Conservation (phyloP, 164 flowering plant genomes). For the Vitis amurensis region DNA sequence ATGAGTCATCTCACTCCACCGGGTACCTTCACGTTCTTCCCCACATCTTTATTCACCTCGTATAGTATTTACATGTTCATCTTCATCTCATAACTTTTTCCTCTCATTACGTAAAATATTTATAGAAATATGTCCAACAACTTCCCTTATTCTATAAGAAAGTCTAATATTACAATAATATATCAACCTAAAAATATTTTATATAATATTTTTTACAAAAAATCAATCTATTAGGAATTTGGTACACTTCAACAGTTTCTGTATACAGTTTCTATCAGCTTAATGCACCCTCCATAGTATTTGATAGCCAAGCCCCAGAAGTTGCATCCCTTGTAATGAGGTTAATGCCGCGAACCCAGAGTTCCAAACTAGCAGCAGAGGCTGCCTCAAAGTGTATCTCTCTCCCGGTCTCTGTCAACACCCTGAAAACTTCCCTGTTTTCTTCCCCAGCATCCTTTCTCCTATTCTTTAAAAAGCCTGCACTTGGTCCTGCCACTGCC, state of each 20-base stretch:
- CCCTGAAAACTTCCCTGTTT: slow-evolving; percentile 6
- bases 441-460: neutral
- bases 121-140: too few species aligned
- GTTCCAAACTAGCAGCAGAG: slow-evolving; percentile 2
- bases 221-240: too few species aligned
- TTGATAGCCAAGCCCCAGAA: slow-evolving; percentile 7
- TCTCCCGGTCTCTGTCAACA: slow-evolving; percentile 14
- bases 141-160: too few species aligned
- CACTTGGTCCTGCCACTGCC: slow-evolving; percentile 14
- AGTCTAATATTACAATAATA: too few species aligned
- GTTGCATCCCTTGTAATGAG: slow-evolving; percentile 7
- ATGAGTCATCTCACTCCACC: too few species aligned
- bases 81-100: too few species aligned
- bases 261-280: neutral
- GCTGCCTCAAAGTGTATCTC: slow-evolving; percentile 14
- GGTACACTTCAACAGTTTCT: neutral
- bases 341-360: slow-evolving; percentile 14
- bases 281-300: neutral
- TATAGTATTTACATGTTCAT: too few species aligned
- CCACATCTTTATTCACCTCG: too few species aligned
- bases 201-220: too few species aligned
- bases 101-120: too few species aligned
- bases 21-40: too few species aligned
- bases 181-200: too few species aligned
- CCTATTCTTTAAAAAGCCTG: neutral